These are phyloP conservation scores for Microdochium trichocladiopsis DNA, from an alignment of 2,329 filamentous ascomycete species.

Conservation along the genomic window DNA sequence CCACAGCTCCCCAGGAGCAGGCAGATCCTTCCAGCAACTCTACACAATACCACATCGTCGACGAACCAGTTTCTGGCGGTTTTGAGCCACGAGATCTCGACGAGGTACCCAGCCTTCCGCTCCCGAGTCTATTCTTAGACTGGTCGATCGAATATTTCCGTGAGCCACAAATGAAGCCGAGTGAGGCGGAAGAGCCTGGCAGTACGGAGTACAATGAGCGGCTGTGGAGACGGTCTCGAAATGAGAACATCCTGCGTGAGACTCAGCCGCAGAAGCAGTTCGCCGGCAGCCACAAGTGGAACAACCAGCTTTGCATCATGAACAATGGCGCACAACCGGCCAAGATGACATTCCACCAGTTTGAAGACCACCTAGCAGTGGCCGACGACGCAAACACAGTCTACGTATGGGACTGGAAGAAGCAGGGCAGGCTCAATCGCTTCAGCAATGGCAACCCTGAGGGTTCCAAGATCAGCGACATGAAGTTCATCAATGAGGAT, in stretches of 20 bases:
- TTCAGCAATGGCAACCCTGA: constrained; percentile 94
- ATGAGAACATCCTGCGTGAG: constrained; percentile 84
- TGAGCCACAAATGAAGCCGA: constrained; percentile 95
- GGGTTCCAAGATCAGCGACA: constrained; percentile 86
- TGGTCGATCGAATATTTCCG: constrained; percentile 98
- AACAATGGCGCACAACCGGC: constrained; percentile 85
- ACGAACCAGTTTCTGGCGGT: constrained; percentile 71
- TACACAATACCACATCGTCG: constrained; percentile 72
- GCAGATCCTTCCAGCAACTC: constrained; percentile 53
- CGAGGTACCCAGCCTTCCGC: constrained; percentile 58
- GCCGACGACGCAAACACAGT: constrained; percentile 90
- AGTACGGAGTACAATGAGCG: constrained; percentile 95
- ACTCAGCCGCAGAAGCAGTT: constrained; percentile 91
- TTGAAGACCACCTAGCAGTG: constrained; percentile 90
- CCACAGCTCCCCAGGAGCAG: neutral
- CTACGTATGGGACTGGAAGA: constrained; percentile 90
- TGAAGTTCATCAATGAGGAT: constrained; percentile 97
- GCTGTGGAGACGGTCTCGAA: constrained; percentile 85
- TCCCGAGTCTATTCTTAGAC: constrained; percentile 79
- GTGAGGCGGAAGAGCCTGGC: constrained; percentile 91
- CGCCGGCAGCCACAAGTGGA: constrained; percentile 78
- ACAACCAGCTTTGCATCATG: constrained; percentile 72
- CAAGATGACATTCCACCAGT: constrained; percentile 96
- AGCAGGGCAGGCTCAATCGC: constrained; percentile 63
- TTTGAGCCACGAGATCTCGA: constrained; percentile 58